phyloP scores from a whole-genome alignment of 2,329 filamentous ascomycete species.

The Hirsutella minnesotensis region DNA sequence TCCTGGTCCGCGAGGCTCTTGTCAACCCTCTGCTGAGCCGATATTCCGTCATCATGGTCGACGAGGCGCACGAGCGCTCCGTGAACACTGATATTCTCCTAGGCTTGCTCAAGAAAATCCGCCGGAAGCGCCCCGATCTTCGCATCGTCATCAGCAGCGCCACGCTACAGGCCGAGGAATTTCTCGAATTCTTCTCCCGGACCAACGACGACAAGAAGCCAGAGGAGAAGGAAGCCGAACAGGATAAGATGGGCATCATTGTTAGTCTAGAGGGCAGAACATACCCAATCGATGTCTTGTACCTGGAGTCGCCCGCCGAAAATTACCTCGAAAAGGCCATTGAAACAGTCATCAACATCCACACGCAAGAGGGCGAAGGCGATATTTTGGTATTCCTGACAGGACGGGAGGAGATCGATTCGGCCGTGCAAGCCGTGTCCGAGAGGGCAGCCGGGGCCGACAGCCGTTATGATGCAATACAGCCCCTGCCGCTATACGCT shows the following conservation, averaged over 20 bases:
- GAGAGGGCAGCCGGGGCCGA: slow-evolving; percentile 55
- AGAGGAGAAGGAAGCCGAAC: slow-evolving; percentile 18
- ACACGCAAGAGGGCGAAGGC: slow-evolving; percentile 65
- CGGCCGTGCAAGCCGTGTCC: slow-evolving; percentile 63
- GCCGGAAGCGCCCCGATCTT: slow-evolving; percentile 65
- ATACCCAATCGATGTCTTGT: slow-evolving; percentile 80
- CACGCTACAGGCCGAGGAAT: slow-evolving; percentile 80
- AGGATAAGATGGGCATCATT: slow-evolving; percentile 35
- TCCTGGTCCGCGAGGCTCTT: slow-evolving; percentile 82
- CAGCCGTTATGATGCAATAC: slow-evolving; percentile 14
- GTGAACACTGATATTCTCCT: slow-evolving; percentile 86
- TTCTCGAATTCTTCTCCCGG: slow-evolving; percentile 62
- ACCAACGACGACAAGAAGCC: slow-evolving; percentile 23
- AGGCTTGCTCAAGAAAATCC: slow-evolving; percentile 83
- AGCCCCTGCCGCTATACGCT: slow-evolving; percentile 67
- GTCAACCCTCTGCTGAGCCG: slow-evolving; percentile 83
- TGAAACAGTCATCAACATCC: slow-evolving; percentile 77
- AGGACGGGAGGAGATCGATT: slow-evolving; percentile 85
- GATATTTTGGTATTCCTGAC: slow-evolving; percentile 89
- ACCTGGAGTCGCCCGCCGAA: slow-evolving; percentile 64
- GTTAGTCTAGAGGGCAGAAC: slow-evolving; percentile 79
- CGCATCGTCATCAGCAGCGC: slow-evolving; percentile 88
- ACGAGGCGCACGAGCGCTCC: slow-evolving; percentile 91
- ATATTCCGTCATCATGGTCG: slow-evolving; percentile 95
- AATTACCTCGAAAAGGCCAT: slow-evolving; percentile 80